Percentiles rank a stretch among this genome's conserved stretches.
phyloP scores from a whole-genome alignment of 2,329 filamentous ascomycete species.

The Dactylellina drechsleri region DNA sequence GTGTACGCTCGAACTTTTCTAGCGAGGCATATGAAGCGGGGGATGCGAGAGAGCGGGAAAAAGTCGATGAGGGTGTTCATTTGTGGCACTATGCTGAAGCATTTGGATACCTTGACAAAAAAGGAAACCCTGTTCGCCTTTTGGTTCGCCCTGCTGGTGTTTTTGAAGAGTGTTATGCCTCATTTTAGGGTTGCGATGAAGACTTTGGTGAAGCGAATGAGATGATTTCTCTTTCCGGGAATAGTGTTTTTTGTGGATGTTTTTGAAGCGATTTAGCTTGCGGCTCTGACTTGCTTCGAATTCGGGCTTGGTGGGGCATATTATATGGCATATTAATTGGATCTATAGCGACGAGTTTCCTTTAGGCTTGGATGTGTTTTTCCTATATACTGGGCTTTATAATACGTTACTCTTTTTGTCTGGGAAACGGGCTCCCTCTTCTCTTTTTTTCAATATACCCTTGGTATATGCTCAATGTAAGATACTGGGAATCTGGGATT shows the following conservation, averaged over 20 bases:
- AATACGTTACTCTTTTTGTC: neutral
- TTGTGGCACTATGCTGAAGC: constrained; percentile 44
- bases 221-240: constrained; percentile 13
- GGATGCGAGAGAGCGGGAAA: constrained; percentile 48
- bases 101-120: constrained; percentile 40
- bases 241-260: neutral
- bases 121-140: constrained; percentile 51
- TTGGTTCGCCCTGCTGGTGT: constrained; percentile 50
- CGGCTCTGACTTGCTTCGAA: neutral
- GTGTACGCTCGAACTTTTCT: constrained; percentile 41
- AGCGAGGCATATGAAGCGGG: constrained; percentile 49
- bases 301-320: neutral
- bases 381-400: neutral
- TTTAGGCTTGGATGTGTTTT: constrained; percentile 23
- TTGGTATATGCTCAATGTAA: neutral
- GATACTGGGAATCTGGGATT: constrained; percentile 15
- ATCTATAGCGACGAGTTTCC: constrained; percentile 38
- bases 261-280: neutral
- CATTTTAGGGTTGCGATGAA: constrained; percentile 46
- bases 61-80: constrained; percentile 40
- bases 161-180: constrained; percentile 50
- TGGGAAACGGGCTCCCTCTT: neutral
- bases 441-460: neutral
- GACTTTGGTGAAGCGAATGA: constrained; percentile 42
- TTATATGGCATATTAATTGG: constrained; percentile 2